phyloP scores from a whole-genome alignment of 768 basidiomycete species.

The Lyophyllum shimeji region DNA sequence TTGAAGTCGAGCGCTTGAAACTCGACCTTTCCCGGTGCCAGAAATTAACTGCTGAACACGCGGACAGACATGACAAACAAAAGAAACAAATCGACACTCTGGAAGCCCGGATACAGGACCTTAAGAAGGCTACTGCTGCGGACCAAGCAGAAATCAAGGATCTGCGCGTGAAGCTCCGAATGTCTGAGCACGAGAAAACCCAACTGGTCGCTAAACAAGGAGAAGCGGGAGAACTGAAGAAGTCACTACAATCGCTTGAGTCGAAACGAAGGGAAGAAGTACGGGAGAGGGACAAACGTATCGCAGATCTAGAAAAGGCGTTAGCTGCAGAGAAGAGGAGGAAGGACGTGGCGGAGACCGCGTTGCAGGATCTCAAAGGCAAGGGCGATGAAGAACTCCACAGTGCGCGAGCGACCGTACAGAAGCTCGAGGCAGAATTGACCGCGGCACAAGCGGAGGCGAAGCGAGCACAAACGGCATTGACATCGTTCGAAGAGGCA shows the following conservation, averaged over 20 bases:
- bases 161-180: constrained; percentile 54
- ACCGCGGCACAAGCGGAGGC: constrained; percentile 35
- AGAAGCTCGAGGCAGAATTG: constrained; percentile 36
- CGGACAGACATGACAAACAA: constrained; percentile 57
- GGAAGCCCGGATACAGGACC: constrained; percentile 60
- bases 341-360: constrained; percentile 46
- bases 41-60: constrained; percentile 46
- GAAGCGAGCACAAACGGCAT: constrained; percentile 28
- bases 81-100: constrained; percentile 60
- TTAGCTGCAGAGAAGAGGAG: constrained; percentile 49
- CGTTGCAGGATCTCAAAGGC: constrained; percentile 39
- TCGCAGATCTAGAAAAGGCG: constrained; percentile 56
- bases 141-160: constrained; percentile 69
- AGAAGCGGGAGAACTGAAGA: constrained; percentile 51
- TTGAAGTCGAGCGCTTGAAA: constrained; percentile 59
- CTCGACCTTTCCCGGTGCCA: constrained; percentile 52
- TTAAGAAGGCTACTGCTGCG: constrained; percentile 45
- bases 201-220: constrained; percentile 52
- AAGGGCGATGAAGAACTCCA: constrained; percentile 41
- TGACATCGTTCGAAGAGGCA: constrained; percentile 30
- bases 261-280: constrained; percentile 53
- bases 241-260: constrained; percentile 48
- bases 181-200: constrained; percentile 55
- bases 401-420: constrained; percentile 30
- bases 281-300: constrained; percentile 50